These are phyloP conservation scores for Erysimum cheiranthoides DNA, from an alignment of 345 rosid species.

Conservation along the genomic window DNA sequence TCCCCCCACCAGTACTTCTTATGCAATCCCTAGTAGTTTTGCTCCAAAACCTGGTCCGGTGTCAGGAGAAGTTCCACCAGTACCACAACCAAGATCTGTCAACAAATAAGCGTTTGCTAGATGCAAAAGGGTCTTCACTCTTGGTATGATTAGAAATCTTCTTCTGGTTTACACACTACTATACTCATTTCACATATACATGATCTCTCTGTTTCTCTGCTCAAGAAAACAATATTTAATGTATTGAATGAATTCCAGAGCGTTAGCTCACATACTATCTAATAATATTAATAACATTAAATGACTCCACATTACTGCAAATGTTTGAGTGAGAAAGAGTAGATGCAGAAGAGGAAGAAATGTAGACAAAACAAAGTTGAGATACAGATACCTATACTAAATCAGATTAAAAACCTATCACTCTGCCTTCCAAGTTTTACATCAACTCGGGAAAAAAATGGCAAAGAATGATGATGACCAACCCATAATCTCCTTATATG, in stretches of 20 bases:
- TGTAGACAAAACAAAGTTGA: not conserved
- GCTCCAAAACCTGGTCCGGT: constrained; percentile 59
- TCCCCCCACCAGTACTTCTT: constrained; percentile 1
- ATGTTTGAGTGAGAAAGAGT: not conserved
- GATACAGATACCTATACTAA: too few relatives aligned
- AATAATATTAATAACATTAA: constrained; percentile 6
- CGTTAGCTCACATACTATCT: not conserved
- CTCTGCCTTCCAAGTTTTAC: not conserved
- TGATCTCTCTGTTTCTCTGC: constrained; percentile 5
- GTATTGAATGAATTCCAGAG: not conserved
- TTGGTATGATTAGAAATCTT: constrained; percentile 8
- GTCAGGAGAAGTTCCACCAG: constrained; percentile 44
- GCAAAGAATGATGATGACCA: not conserved
- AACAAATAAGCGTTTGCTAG: constrained; percentile 20
- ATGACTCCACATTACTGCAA: constrained; percentile 18
- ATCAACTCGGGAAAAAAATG: not conserved
- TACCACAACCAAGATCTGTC: constrained; percentile 50
- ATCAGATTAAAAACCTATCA: too few relatives aligned
- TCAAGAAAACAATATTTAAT: not conserved
- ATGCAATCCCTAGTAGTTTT: constrained; percentile 47
- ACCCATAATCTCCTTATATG: not conserved
- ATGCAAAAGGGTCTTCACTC: constrained; percentile 2
- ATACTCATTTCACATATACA: not conserved
- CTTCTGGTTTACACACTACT: constrained; percentile 27
- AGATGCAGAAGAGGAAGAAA: not conserved